phyloP scores from a whole-genome alignment of 768 basidiomycete species.

The Fomitopsis serialis region DNA sequence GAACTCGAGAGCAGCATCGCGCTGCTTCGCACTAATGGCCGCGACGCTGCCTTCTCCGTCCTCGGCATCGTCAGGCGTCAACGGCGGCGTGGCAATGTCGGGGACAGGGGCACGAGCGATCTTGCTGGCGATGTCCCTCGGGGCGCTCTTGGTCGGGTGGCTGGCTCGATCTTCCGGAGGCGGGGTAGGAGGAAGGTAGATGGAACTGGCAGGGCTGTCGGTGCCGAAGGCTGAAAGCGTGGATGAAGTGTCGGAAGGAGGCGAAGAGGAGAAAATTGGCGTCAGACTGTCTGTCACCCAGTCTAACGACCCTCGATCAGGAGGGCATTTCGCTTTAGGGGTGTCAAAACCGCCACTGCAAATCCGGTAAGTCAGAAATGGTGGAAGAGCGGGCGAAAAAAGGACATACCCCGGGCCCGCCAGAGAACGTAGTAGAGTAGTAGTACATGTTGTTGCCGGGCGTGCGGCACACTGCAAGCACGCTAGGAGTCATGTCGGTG shows the following conservation, averaged over 20 bases:
- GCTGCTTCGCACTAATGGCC: slow-evolving; percentile 38
- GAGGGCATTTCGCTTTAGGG: slow-evolving; percentile 91
- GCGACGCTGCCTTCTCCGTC: slow-evolving; percentile 36
- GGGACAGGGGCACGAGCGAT: slow-evolving; percentile 17
- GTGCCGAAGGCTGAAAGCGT: slow-evolving; percentile 33
- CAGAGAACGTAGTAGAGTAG: slow-evolving; percentile 91
- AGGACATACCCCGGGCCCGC: slow-evolving; percentile 76
- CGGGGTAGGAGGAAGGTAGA: slow-evolving; percentile 26
- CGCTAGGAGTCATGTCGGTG: slow-evolving; percentile 68
- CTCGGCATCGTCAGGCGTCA: slow-evolving; percentile 69
- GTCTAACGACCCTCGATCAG: slow-evolving; percentile 89
- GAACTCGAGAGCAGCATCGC: slow-evolving; percentile 69
- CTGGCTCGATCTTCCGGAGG: slow-evolving; percentile 16
- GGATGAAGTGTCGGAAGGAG: slow-evolving; percentile 36
- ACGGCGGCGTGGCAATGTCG: slow-evolving; percentile 63
- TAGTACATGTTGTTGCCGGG: slow-evolving; percentile 82
- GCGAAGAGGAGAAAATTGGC: slow-evolving; percentile 37
- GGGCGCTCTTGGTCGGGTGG: slow-evolving; percentile 12
- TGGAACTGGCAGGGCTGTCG: slow-evolving; percentile 19
- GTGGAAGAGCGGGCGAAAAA: not conserved
- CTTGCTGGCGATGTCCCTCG: slow-evolving; percentile 20
- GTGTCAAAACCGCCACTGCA: slow-evolving; percentile 93
- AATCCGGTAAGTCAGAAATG: not conserved
- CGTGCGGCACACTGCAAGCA: slow-evolving; percentile 82
- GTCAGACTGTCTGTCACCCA: slow-evolving; percentile 93